These are phyloP conservation scores for Tilletiopsis washingtonensis DNA, from an alignment of 1,284 basidiomycete species.

Conservation along the genomic window DNA sequence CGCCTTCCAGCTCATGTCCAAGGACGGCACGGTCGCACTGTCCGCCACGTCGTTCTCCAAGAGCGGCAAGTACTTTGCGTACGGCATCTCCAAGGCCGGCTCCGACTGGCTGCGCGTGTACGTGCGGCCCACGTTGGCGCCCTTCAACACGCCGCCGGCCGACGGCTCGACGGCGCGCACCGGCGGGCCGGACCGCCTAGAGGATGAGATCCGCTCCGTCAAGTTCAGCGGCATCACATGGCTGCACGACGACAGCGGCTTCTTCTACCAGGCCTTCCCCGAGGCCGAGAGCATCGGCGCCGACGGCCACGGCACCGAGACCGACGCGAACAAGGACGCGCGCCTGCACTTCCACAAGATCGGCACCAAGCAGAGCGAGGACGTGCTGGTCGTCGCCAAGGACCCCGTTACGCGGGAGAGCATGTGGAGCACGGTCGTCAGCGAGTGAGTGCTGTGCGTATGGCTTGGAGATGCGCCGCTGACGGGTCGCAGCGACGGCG, in stretches of 20 bases:
- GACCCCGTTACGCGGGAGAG: constrained; percentile 28
- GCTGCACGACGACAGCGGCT: constrained; percentile 40
- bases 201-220: constrained; percentile 33
- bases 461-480: not conserved
- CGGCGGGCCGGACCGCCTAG: constrained; percentile 31
- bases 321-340: constrained; percentile 40
- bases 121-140: constrained; percentile 30
- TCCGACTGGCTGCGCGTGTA: constrained; percentile 44
- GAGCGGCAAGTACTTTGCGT: constrained; percentile 37
- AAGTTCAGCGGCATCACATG: constrained; percentile 39
- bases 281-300: constrained; percentile 10
- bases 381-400: constrained; percentile 35
- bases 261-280: constrained; percentile 44
- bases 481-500: constrained; percentile 18
- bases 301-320: constrained; percentile 44
- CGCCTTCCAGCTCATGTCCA: constrained; percentile 14
- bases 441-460: constrained; percentile 13
- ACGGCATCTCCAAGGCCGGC: constrained; percentile 40
- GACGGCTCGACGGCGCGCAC: constrained; percentile 19
- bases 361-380: constrained; percentile 36
- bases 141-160: constrained; percentile 19
- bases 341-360: constrained; percentile 42
- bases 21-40: constrained; percentile 39
- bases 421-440: constrained; percentile 34
- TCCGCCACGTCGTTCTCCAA: constrained; percentile 32